These are phyloP conservation scores for Cercospora beticola DNA, from an alignment of 2,329 filamentous ascomycete genomes.

Conservation along the genomic window DNA sequence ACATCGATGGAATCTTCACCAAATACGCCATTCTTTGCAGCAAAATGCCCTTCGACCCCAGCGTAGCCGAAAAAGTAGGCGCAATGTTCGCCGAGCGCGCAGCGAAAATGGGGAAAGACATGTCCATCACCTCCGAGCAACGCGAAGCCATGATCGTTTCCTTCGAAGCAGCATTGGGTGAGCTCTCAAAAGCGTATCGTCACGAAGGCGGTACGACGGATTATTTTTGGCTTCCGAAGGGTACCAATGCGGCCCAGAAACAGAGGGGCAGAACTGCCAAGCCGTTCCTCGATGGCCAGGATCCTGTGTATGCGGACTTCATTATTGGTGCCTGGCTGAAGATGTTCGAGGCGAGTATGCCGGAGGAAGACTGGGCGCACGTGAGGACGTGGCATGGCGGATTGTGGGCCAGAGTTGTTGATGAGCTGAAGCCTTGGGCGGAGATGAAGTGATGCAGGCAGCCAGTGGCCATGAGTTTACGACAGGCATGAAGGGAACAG, in stretches of 20 bases:
- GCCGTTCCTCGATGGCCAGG: conserved; percentile 51
- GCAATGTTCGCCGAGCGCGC: conserved; percentile 53
- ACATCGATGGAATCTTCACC: conserved; percentile 57
- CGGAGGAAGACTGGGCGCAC: conserved; percentile 50
- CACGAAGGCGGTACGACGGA: conserved; percentile 37
- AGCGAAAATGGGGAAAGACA: conserved; percentile 39
- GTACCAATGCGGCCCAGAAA: conserved; percentile 22
- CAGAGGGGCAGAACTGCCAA: conserved; percentile 37
- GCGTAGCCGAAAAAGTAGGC: conserved; percentile 46
- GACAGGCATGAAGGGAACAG: background rate
- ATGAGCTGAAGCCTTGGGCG: conserved; percentile 38
- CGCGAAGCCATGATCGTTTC: conserved; percentile 42
- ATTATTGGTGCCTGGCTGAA: conserved; percentile 59
- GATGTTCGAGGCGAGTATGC: conserved; percentile 47
- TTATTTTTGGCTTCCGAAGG: conserved; percentile 24
- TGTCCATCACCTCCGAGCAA: conserved; percentile 40
- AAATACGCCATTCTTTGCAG: conserved; percentile 45
- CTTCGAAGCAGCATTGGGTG: conserved; percentile 46
- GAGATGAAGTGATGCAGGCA: conserved; percentile 26
- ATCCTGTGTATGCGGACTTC: conserved; percentile 55
- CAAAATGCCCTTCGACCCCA: conserved; percentile 54
- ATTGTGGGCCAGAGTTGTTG: conserved; percentile 52
- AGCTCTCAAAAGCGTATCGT: conserved; percentile 45
- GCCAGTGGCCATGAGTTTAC: background rate
- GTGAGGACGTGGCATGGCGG: conserved; percentile 53